Evolutionary conservation across 2,329 filamentous ascomycete genomes (phyloP), one percentile per base, ranked within the genome.

Genomic region (Fusarium liriodendri): DNA sequence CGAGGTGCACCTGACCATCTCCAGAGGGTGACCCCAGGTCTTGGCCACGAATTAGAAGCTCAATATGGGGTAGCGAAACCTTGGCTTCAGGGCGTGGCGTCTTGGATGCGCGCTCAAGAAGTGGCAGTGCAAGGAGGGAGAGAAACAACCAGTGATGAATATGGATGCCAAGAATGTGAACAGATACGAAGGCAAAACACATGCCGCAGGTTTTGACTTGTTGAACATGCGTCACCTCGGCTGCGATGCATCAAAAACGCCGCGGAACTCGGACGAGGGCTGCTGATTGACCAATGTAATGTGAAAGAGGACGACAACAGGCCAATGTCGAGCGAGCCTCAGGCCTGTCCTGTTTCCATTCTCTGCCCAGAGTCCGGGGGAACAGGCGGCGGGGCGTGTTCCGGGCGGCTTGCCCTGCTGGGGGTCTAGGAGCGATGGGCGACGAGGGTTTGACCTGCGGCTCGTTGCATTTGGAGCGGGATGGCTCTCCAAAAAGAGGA

Each of bases 11-110:
- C 54, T 77, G 76, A 69, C 73, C 76, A 69, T 32, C 18, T 45
- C 47, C 62, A 38, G 66, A 52, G 18, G 55, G 57, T 59, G 50
- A 64, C 62, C 69, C 64, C 67, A 65, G 65, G 74, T 71, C 73
- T 78, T 76, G 74, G 76, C 73, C 40, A 40, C 38, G 47, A 67
- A 64, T 71, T 59, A 62, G 35, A 68, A 52, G 52, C 54, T 71
- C 70, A 40, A 75, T 68, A 69, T 63, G 71, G 71, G 70, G 71
- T 71, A 73, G 47, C 64, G 33, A 64, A 65, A 65, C 64, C 76
- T 77, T 77, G 69, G 74, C 74, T 76, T 65, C 63, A 68, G 62
- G 69, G 63, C 64, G 76, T 71, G 67, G 74, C 74, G 70, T 54
- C 52, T 58, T 52, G 18, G 22, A 59, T 69, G 67, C 58, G 62